Percentiles rank a stretch among this genome's conserved stretches.
phyloP scores from a whole-genome alignment of 1,284 basidiomycete species.

The Boletus hoseneyae region DNA sequence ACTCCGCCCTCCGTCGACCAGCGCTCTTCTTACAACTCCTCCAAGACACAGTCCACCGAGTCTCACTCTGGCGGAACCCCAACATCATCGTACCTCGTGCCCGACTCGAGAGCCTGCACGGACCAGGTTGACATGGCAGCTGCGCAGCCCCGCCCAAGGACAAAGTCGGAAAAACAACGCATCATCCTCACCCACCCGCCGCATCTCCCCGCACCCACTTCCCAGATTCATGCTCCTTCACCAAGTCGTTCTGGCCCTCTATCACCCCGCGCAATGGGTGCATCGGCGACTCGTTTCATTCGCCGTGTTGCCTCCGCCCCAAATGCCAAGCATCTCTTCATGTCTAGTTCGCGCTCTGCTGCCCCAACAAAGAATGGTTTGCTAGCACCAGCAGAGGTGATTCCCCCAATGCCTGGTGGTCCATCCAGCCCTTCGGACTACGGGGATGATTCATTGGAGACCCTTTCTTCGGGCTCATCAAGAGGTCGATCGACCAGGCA shows the following conservation, averaged over 20 bases:
- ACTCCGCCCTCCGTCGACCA: constrained; percentile 37
- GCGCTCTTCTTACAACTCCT: constrained; percentile 70
- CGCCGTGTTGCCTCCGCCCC: constrained; percentile 95
- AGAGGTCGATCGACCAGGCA: constrained; percentile 44
- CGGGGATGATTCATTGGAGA: constrained; percentile 66
- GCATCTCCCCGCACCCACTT: constrained; percentile 23
- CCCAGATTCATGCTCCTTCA: constrained; percentile 35
- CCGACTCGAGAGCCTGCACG: constrained; percentile 26
- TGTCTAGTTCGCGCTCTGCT: constrained; percentile 49
- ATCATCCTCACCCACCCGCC: constrained; percentile 18
- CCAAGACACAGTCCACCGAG: constrained; percentile 64
- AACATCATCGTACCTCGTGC: constrained; percentile 34
- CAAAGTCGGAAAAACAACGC: constrained; percentile 59
- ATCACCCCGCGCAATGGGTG: constrained; percentile 62
- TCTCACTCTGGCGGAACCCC: constrained; percentile 42
- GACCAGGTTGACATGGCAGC: constrained; percentile 30
- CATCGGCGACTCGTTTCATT: constrained; percentile 80
- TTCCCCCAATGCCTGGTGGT: constrained; percentile 49
- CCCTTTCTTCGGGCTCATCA: constrained; percentile 68
- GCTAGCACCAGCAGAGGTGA: constrained; percentile 60
- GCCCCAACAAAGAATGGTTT: constrained; percentile 71
- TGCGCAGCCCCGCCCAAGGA: constrained; percentile 38
- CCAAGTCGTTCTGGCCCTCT: constrained; percentile 40
- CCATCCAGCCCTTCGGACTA: constrained; percentile 50
- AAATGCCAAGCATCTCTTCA: constrained; percentile 90